Evolutionary conservation across 2,329 filamentous ascomycete genomes (phyloP), one percentile per base, ranked within the genome.

Genomic region (Tolypocladium ovalisporum): DNA sequence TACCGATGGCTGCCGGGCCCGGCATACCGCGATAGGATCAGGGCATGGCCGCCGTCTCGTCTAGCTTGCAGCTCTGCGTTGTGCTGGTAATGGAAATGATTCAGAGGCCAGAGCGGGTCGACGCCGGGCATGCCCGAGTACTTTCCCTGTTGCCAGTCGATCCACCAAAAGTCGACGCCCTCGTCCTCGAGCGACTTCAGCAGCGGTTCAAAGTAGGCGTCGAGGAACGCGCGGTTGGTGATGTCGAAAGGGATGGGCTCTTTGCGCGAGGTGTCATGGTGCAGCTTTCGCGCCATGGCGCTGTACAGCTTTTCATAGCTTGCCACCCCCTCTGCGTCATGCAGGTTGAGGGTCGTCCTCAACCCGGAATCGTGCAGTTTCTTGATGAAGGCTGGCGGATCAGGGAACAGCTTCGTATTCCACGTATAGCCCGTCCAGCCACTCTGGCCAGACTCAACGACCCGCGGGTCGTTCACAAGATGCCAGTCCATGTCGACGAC

Each of bases 401-500:
- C 72, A 0, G 83, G 82, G 56, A 84, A 82, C 0, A 84, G 69
- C 4, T 54, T 24, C 17, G 32, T 52, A 32, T 61, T 61, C 61
- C 59, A 60, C 9, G 55, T 60, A 37, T 60, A 61, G 2, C 61
- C 61, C 2, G 61, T 62, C 60, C 56, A 72, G 0, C 70, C 63
- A 0, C 80, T 84, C 78, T 79, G 83, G 22, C 81, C 81, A n/a
- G 75, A 75, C 56, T 72, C 67, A 13, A 67, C 68, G n/a, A 76
- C 71, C n/a, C 66, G 66, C 8, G 75, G 68, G 13, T 78, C 76
- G 1, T 75, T 65, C 1, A 84, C 81, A 49, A 78, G 66, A 67
- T 86, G 84, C 84, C 83, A 86, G 65, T 86, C 84, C 83, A 86
- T 86, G 63, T 87, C 84, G 4, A 86, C 67, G 0, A 86, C 81